Percentiles rank a stretch among this genome's conserved stretches.
These are phyloP conservation scores for Dillenia turbinata DNA, from an alignment of 164 flowering plant genomes.

Conservation along the genomic window DNA sequence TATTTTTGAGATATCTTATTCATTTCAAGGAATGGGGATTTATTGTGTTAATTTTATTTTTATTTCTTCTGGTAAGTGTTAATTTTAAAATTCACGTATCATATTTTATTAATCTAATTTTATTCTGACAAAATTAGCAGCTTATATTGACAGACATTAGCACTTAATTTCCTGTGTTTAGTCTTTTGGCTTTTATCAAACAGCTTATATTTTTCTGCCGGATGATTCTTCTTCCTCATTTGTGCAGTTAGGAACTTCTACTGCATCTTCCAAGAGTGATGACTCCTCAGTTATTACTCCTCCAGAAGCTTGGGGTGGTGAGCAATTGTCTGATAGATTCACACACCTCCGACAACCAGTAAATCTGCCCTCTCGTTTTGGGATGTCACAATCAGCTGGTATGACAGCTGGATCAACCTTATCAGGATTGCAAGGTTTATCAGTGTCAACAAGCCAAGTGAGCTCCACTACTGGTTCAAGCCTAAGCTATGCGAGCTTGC, in stretches of 20 bases:
- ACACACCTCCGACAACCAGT: conserved; percentile 41
- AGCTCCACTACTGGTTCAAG: conserved; percentile 34
- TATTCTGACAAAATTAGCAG: too few species aligned
- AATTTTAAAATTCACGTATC: too few species aligned
- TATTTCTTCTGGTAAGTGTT: too few species aligned
- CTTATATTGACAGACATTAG: neutral
- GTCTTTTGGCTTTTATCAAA: too few species aligned
- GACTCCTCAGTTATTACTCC: conserved; percentile 64
- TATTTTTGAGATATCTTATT: too few species aligned
- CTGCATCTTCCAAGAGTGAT: conserved; percentile 48
- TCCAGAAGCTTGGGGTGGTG: conserved; percentile 99
- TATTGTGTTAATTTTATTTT: too few species aligned
- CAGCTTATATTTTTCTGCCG: conserved; percentile 30
- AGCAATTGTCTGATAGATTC: conserved; percentile 56
- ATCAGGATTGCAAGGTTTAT: conserved; percentile 49
- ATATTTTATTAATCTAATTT: too few species aligned
- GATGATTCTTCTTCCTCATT: conserved; percentile 54
- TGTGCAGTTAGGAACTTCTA: conserved; percentile 37
- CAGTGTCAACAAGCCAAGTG: conserved; percentile 34
- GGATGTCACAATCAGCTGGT: conserved; percentile 25
- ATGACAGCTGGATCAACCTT: conserved; percentile 43
- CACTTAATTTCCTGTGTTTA: too few species aligned
- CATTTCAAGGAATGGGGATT: too few species aligned
- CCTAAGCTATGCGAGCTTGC: conserved; percentile 33
- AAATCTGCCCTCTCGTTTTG: conserved; percentile 54